A percentile compares a stretch with the other conserved stretches of the same genome.
Evolutionary conservation across 1,284 basidiomycete genomes (phyloP).

Genomic region (Chondrostereum purpureum): DNA sequence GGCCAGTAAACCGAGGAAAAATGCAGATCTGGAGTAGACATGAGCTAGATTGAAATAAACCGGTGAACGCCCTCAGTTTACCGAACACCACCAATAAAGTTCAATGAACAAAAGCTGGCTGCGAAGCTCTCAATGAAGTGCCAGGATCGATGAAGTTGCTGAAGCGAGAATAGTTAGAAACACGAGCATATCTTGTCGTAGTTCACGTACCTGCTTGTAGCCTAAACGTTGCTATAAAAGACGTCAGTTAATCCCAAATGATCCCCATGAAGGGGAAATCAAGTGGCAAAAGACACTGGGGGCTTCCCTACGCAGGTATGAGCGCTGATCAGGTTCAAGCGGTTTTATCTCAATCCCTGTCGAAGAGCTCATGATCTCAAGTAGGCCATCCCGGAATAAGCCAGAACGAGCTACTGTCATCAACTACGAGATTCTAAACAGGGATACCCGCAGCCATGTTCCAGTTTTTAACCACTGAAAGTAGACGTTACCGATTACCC

Average conservation of each 20-base stretch:
- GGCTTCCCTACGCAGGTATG: slow-evolving; percentile 95
- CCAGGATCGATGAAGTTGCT: slow-evolving; percentile 83
- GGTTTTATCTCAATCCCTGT: slow-evolving; percentile 86
- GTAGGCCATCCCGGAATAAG: slow-evolving; percentile 18
- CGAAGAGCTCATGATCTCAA: slow-evolving; percentile 19
- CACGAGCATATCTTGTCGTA: slow-evolving; percentile 3
- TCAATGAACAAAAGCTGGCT: slow-evolving; percentile 77
- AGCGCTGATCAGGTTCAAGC: slow-evolving; percentile 92
- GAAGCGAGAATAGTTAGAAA: slow-evolving; percentile 10
- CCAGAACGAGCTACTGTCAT: slow-evolving; percentile 19
- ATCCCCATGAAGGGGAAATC: slow-evolving; percentile 32
- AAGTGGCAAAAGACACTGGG: slow-evolving; percentile 52
- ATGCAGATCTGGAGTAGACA: slow-evolving; percentile 45
- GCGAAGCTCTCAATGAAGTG: slow-evolving; percentile 75
- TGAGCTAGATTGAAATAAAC: slow-evolving; percentile 1
- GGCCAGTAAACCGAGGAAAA: slow-evolving; percentile 77
- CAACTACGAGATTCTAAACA: slow-evolving; percentile 24
- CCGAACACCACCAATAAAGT: slow-evolving; percentile 83
- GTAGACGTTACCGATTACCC: slow-evolving; percentile 66
- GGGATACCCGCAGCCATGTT: slow-evolving; percentile 84
- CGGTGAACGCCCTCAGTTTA: slow-evolving; percentile 27
- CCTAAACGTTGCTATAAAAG: slow-evolving; percentile 62
- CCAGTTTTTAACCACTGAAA: slow-evolving; percentile 56
- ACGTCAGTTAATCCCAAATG: slow-evolving; percentile 43
- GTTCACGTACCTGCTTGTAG: slow-evolving; percentile 64